These are phyloP conservation scores for Claviceps paspali DNA, from an alignment of 2,329 filamentous ascomycete genomes.

Conservation along the genomic window DNA sequence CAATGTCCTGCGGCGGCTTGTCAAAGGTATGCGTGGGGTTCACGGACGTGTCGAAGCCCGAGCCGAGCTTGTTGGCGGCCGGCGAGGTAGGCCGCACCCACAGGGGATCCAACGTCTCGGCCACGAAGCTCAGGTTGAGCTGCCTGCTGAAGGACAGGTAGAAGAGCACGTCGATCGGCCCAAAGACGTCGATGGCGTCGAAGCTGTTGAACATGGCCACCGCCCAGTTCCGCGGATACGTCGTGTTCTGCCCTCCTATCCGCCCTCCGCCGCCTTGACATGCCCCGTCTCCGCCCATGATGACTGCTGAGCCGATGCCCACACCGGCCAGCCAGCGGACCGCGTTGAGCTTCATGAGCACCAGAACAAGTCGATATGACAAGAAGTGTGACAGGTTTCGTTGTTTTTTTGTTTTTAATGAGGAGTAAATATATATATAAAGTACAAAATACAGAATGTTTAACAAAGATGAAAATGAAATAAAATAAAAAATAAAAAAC, in stretches of 20 bases:
- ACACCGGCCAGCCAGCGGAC: background rate
- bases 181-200: slow-evolving; percentile 20
- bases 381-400: too few species aligned
- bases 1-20: slow-evolving; percentile 28
- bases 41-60: slow-evolving; percentile 18
- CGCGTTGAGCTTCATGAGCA: slow-evolving; percentile 1
- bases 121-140: slow-evolving; percentile 24
- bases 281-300: background rate
- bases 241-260: too few species aligned
- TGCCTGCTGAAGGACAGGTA: slow-evolving; percentile 18
- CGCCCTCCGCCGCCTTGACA: too few species aligned
- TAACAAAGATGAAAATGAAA: too few species aligned
- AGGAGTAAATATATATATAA: background rate
- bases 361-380: too few species aligned
- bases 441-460: too few species aligned
- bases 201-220: slow-evolving; percentile 5
- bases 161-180: slow-evolving; percentile 28
- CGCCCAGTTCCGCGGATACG: slow-evolving; percentile 4
- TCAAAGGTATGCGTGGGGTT: slow-evolving; percentile 35
- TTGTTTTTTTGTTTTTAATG: too few species aligned
- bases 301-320: background rate
- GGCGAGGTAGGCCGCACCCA: slow-evolving; percentile 15
- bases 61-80: slow-evolving; percentile 8
- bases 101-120: slow-evolving; percentile 23
- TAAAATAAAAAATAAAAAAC: too few species aligned